Percentiles rank a stretch among this genome's conserved stretches.
phyloP scores from a whole-genome alignment of 2,329 filamentous ascomycete species.

The Penicillium polonicum region DNA sequence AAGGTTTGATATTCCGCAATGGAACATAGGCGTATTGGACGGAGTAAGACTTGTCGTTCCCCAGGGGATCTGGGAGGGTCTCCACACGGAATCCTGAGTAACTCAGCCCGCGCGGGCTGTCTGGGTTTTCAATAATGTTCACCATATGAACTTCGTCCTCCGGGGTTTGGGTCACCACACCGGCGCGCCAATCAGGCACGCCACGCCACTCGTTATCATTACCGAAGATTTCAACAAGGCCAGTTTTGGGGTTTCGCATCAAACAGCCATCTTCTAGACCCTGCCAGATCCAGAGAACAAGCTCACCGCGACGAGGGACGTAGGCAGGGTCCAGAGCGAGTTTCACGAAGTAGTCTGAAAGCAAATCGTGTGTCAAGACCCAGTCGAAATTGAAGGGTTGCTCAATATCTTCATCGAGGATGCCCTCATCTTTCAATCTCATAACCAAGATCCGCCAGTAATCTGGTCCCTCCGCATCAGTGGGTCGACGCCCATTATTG shows the following conservation, averaged over 20 bases:
- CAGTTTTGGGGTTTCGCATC: slow-evolving; percentile 33
- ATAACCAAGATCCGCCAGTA: slow-evolving; percentile 38
- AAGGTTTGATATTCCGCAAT: slow-evolving; percentile 55
- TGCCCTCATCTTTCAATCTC: slow-evolving; percentile 45
- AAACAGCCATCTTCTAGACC: slow-evolving; percentile 38
- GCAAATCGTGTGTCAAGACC: slow-evolving; percentile 49
- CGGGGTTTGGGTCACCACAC: slow-evolving; percentile 55
- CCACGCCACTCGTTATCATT: slow-evolving; percentile 35
- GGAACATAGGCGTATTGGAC: slow-evolving; percentile 57
- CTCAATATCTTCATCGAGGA: slow-evolving; percentile 47
- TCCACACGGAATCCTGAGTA: slow-evolving; percentile 59
- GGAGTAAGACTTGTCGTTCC: slow-evolving; percentile 51
- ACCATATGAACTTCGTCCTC: slow-evolving; percentile 43
- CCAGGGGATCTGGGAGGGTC: slow-evolving; percentile 54
- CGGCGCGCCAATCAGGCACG: slow-evolving; percentile 56
- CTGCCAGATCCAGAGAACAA: slow-evolving; percentile 53
- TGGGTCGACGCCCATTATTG: not conserved
- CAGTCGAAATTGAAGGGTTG: slow-evolving; percentile 58
- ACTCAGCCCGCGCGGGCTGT: slow-evolving; percentile 46
- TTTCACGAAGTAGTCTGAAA: slow-evolving; percentile 45
- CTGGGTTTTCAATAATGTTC: slow-evolving; percentile 43
- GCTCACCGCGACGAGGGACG: slow-evolving; percentile 55
- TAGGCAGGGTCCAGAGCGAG: slow-evolving; percentile 50
- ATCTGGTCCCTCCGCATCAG: slow-evolving; percentile 19
- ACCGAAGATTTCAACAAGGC: slow-evolving; percentile 37